phyloP scores from a whole-genome alignment of 192 early-diverging fungal species.

The Diversispora eburnea region DNA sequence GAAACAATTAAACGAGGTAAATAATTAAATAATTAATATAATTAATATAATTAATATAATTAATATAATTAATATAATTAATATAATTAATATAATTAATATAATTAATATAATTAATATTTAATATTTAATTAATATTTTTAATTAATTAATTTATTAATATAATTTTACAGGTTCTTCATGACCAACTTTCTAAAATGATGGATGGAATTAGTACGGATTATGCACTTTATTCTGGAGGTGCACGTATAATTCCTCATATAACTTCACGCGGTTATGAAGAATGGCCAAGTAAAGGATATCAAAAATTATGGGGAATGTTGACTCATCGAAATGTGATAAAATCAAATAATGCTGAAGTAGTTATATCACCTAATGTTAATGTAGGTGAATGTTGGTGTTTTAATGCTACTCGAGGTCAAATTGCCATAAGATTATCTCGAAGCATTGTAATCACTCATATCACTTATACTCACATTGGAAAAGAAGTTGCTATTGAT shows the following conservation, averaged over 20 bases:
- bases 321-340: not conserved
- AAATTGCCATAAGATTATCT: slow-evolving; percentile 18
- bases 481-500: slow-evolving; percentile 7
- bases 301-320: slow-evolving; percentile 7
- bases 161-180: not conserved
- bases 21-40: not conserved
- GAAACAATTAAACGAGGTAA: slow-evolving; percentile 13
- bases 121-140: not conserved
- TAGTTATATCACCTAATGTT: slow-evolving; percentile 1
- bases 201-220: not conserved
- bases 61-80: not conserved
- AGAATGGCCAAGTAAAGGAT: slow-evolving; percentile 1
- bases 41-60: slow-evolving; percentile 3
- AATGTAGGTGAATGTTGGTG: slow-evolving; percentile 23
- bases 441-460: not conserved
- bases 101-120: not conserved
- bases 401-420: slow-evolving; percentile 19
- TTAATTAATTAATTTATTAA: not conserved
- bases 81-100: too few relatives aligned
- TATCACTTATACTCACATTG: slow-evolving; percentile 2
- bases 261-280: slow-evolving; percentile 17
- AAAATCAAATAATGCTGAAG: not conserved
- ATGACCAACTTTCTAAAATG: slow-evolving; percentile 1
- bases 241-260: slow-evolving; percentile 13
- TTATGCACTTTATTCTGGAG: slow-evolving; percentile 9